Evolutionary conservation across 1,284 basidiomycete genomes (phyloP), one percentile per base, ranked within the genome.

Genomic region (Termitomyces sp.): DNA sequence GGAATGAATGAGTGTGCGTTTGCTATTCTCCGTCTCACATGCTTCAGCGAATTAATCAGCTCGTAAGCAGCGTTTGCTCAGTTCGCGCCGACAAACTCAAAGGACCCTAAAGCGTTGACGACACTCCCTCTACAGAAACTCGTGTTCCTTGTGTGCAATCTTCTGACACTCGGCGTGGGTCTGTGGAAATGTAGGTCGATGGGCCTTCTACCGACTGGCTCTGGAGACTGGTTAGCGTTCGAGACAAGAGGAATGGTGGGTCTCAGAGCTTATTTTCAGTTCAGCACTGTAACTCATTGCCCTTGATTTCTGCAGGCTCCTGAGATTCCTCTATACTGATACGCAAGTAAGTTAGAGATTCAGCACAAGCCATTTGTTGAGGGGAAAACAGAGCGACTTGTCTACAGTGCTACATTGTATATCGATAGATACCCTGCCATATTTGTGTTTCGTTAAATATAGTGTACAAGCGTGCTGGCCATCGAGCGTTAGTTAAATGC

Each of bases 221-320:
- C 91, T 0, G 91, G 88, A 3, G 93, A 96, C 70, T 96, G 93
- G 91, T 72, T 94, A 49, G 91, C 90, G 19, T 95, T 95, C 63
- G 92, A 95, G 72, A 87, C 82, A 3, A 74, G 92, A 62, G 82
- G 81, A 33, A 62, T 72, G 66, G 90, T 92, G 61, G 60, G 88
- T 46, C n/a, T 40, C 10, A 13, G 3, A n/a, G 5, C 38, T 39
- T 18, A 11, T 7, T 19, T 43, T 19, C 16, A 10, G 5, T 18
- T 34, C 8, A n/a, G 35, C 34, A n/a, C n/a, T 9, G 10, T 19
- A 46, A 10, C 28, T 37, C 24, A 46, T n/a, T 24, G 21, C 21
- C 16, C 19, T 24, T 14, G 9, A 35, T 43, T 16, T 11, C n/a
- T 31, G 5, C 26, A 57, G 56, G 41, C 40, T 19, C 47, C 53